Evolutionary conservation across 768 basidiomycete genomes (phyloP).

Genomic region (Tricholoma bakamatsutake): DNA sequence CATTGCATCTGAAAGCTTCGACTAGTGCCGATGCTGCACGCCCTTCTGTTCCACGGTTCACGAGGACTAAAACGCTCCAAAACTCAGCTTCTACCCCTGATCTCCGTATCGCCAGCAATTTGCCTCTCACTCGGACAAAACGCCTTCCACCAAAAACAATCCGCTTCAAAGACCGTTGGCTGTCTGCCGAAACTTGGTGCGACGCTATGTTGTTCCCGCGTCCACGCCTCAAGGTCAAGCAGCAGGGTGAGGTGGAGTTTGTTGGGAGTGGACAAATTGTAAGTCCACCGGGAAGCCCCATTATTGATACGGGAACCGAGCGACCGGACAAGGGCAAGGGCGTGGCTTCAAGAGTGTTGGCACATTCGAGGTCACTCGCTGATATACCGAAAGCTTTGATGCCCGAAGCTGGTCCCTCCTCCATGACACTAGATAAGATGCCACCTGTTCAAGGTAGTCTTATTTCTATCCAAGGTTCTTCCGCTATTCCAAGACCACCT

Average conservation of each 20-base stretch:
- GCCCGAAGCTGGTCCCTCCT: not conserved
- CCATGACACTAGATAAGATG: not conserved
- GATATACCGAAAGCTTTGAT: slow-evolving; percentile 21
- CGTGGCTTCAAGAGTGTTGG: slow-evolving; percentile 40
- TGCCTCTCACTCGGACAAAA: not conserved
- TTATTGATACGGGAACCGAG: slow-evolving; percentile 3
- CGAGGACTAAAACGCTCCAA: slow-evolving; percentile 31
- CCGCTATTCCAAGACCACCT: slow-evolving; percentile 14
- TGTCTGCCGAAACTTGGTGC: slow-evolving; percentile 77
- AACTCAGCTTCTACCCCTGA: slow-evolving; percentile 64
- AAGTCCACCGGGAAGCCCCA: slow-evolving; percentile 46
- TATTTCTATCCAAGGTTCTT: not conserved
- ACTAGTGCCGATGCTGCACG: slow-evolving; percentile 4
- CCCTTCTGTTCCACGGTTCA: not conserved
- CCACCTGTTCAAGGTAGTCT: not conserved
- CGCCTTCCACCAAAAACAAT: slow-evolving; percentile 2
- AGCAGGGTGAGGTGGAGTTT: slow-evolving; percentile 12
- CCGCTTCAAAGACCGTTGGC: slow-evolving; percentile 49
- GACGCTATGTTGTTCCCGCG: slow-evolving; percentile 74
- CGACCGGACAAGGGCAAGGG: slow-evolving; percentile 18
- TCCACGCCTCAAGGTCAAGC: slow-evolving; percentile 57
- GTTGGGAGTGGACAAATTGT: slow-evolving; percentile 30
- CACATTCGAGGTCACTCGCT: slow-evolving; percentile 41
- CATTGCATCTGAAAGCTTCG: slow-evolving; percentile 10
- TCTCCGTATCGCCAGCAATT: slow-evolving; percentile 28